Evolutionary conservation across 1,284 basidiomycete species (phyloP), one percentile per base, ranked within the genome.

Genomic region (Ustilago bromivora): DNA sequence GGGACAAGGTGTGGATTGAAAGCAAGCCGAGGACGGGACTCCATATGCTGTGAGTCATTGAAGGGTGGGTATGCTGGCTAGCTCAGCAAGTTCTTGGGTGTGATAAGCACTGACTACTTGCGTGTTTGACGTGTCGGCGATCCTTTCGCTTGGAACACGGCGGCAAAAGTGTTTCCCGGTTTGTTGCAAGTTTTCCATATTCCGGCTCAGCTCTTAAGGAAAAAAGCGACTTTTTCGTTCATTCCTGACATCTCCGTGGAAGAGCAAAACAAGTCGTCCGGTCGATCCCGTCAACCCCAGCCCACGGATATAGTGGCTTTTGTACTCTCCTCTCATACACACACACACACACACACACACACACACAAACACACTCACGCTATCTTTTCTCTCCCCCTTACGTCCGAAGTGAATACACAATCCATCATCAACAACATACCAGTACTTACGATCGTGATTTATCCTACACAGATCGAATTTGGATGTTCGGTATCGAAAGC

Each of bases 151-250:
- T 13, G 31, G 15, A n/a, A 51, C 11, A 13, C 43, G 19, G 41
- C 56, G 57, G 57, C 46, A 59, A 49, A 59, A 49, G 23, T 49
- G 57, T 12, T 59, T 59, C 57, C 57, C 57, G 57, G 57, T 34
- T 32, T 28, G 23, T 32, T 51, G 49, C 28, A 51, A 51, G 10
- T 36, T 49, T 59, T 36, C 46, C 34, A 36, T 51, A 3, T 51
- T 12, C 49, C 17, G n/a, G 43, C 43, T 46, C 43, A 46, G n/a
- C 43, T 19, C 17, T 28, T 28, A 28, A 28, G 13, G 13, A 46
- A 46, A 46, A 46, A 46, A 46, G 43, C 5, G 43, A 19, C 43
- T 10, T 49, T 49, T 28, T 49, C n/a, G n/a, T 43, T 43, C 40
- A 51, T 51, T 51, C 49, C 49, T 46, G n/a, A 54, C 35, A 54